phyloP scores from a whole-genome alignment of 805 yeast species.

The Clavispora asparagi region DNA sequence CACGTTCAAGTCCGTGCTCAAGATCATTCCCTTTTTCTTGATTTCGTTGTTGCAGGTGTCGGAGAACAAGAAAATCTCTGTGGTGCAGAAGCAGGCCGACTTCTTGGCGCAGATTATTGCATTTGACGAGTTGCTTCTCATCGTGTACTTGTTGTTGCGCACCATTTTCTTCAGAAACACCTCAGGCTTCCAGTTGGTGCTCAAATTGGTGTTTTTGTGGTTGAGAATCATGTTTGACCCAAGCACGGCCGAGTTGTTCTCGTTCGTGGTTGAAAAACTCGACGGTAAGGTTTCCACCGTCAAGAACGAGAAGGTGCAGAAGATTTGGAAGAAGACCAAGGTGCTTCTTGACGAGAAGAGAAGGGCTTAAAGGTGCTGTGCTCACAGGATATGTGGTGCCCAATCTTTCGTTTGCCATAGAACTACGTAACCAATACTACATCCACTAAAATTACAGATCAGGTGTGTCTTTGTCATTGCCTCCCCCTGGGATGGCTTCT shows the following conservation, averaged over 20 bases:
- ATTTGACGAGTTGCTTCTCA: conserved; percentile 54
- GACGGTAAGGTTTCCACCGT: conserved; percentile 38
- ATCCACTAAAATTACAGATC: too few relatives aligned
- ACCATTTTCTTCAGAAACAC: conserved; percentile 60
- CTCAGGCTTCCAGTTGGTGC: conserved; percentile 61
- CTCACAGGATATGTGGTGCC: background rate
- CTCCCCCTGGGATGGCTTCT: too few relatives aligned
- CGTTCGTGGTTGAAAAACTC: conserved; percentile 34
- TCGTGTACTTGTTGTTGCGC: conserved; percentile 50
- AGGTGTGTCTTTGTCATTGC: too few relatives aligned
- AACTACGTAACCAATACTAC: too few relatives aligned
- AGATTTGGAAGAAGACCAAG: conserved; percentile 33
- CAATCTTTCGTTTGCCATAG: too few relatives aligned
- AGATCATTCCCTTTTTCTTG: conserved; percentile 54
- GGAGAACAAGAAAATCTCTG: conserved; percentile 32
- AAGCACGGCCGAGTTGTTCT: conserved; percentile 41
- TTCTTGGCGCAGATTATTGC: conserved; percentile 46
- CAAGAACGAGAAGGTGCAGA: conserved; percentile 41
- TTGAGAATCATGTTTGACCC: conserved; percentile 56
- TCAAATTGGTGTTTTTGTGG: conserved; percentile 63
- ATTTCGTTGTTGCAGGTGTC: conserved; percentile 57
- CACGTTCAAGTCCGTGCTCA: conserved; percentile 60
- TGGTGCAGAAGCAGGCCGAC: conserved; percentile 34
- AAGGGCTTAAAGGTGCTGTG: background rate
- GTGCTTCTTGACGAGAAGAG: conserved; percentile 24